phyloP scores from a whole-genome alignment of 1,139 yeast species.

The Debaryomycetaceae sp. region DNA sequence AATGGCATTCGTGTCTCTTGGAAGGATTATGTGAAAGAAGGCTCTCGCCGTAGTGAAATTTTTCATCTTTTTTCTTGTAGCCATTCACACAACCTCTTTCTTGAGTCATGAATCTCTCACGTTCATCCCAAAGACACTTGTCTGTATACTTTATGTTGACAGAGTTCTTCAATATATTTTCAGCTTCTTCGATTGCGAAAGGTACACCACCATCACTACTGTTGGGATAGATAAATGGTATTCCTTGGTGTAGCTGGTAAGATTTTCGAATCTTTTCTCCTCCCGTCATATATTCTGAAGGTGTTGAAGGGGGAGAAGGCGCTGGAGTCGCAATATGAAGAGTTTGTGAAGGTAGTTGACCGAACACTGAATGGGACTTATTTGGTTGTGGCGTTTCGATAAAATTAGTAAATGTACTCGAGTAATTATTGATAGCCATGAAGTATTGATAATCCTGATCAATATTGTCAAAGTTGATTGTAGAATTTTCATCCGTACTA shows the following conservation, averaged over 20 bases:
- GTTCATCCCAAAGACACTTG: conserved; percentile 68
- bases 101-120: conserved; percentile 65
- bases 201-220: conserved; percentile 48
- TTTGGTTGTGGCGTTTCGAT: conserved; percentile 60
- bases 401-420: conserved; percentile 53
- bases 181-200: conserved; percentile 74
- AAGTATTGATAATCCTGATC: conserved; percentile 27
- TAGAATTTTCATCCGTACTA: not conserved
- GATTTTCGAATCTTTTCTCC: conserved; percentile 69
- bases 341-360: conserved; percentile 58
- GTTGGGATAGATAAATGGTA: conserved; percentile 73
- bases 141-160: conserved; percentile 64
- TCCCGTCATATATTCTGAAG: conserved; percentile 51
- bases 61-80: conserved; percentile 13
- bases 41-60: conserved; percentile 18
- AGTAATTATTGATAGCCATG: conserved; percentile 42
- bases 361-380: conserved; percentile 50
- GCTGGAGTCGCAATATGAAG: conserved; percentile 86
- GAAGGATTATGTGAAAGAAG: conserved; percentile 25
- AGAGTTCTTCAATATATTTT: conserved; percentile 53
- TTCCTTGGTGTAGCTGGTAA: conserved; percentile 74
- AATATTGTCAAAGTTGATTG: conserved; percentile 6
- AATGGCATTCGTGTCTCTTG: conserved; percentile 30
- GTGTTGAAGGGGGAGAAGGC: conserved; percentile 77
- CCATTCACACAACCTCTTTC: conserved; percentile 65